phyloP scores from a whole-genome alignment of 306 rosid species.

The Geum urbanum region DNA sequence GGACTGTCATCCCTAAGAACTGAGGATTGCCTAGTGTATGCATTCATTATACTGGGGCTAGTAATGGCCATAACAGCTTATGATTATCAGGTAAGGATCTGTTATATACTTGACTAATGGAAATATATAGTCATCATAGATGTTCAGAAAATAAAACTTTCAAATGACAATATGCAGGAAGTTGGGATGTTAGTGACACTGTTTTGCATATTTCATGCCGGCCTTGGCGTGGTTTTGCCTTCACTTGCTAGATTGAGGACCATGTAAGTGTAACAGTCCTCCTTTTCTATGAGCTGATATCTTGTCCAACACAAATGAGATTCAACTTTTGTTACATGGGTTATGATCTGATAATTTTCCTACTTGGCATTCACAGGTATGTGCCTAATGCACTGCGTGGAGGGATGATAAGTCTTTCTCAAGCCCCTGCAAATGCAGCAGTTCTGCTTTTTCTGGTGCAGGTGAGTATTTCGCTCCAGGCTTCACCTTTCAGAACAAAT shows the following conservation, averaged over 20 bases:
- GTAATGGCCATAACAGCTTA: conserved; percentile 64
- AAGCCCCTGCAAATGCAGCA: conserved; percentile 77
- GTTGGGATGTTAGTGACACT: conserved; percentile 63
- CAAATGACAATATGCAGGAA: conserved; percentile 52
- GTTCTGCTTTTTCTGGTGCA: conserved; percentile 66
- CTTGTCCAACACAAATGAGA: not conserved
- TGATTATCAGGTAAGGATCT: conserved; percentile 73
- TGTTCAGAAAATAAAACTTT: conserved; percentile 21
- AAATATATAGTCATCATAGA: conserved; percentile 18
- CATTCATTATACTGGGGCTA: conserved; percentile 53
- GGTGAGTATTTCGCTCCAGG: conserved; percentile 40
- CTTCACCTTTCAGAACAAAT: conserved; percentile 14
- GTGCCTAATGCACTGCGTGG: conserved; percentile 94
- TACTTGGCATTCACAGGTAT: conserved; percentile 46
- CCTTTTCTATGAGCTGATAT: not conserved
- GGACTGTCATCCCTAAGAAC: conserved; percentile 65
- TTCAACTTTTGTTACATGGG: not conserved
- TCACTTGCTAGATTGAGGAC: conserved; percentile 94
- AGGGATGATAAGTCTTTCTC: conserved; percentile 89
- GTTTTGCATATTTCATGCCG: conserved; percentile 76
- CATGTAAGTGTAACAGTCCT: conserved; percentile 46
- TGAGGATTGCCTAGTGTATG: conserved; percentile 67
- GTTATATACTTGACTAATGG: conserved; percentile 9
- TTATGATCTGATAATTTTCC: conserved; percentile 6
- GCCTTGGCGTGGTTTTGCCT: conserved; percentile 73